Evolutionary conservation across 441 rosid genomes (phyloP), one percentile per base, ranked within the genome.

Genomic region (Adansonia grandidieri): DNA sequence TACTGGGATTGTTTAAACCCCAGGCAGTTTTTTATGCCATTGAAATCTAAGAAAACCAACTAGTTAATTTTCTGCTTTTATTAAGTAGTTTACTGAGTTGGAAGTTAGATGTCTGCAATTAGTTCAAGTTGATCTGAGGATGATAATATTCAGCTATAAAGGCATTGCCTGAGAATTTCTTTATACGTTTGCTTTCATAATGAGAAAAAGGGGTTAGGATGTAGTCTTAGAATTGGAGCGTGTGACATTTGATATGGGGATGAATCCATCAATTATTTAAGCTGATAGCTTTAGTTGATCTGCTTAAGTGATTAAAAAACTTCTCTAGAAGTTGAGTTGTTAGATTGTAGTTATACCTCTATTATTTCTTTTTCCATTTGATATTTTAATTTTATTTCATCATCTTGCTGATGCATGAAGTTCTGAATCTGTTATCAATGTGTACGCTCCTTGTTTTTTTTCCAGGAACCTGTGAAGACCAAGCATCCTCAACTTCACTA

Each of bases 401-500:
- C 28, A 14, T 51, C 9, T 71, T 50, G 54, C 28, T 42, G 48
- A 20, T 17, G 56, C 51, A 47, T 5, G 22, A 74, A 56, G 48
- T 11, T 71, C 45, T 69, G 22, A 62, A 45, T 57, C 6, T 28
- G 65, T 58, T 64, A 17, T 42, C 42, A 24, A 50, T n/a, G 6
- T 72, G 54, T 47, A 44, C 44, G n/a, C 61, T 28, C 14, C 51
- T 48, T 75, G 77, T n/a, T n/a, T n/a, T n/a, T 28, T 28, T 28
- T 28, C 1, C 82, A 91, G 97, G 97, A 93, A 85, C 87, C 91
- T 80, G 85, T 75, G 81, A 87, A 87, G 76, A 93, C 96, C 7
- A 93, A 88, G 85, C 96, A 91, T 73, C 97, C 97, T 2, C 96
- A 91, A 78, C 86, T 93, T 75, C 89, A 89, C 5, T 91, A 90